Evolutionary conservation across 1,139 yeast species (phyloP), one percentile per base, ranked within the genome.

Genomic region (Geotrichum bryndzae): DNA sequence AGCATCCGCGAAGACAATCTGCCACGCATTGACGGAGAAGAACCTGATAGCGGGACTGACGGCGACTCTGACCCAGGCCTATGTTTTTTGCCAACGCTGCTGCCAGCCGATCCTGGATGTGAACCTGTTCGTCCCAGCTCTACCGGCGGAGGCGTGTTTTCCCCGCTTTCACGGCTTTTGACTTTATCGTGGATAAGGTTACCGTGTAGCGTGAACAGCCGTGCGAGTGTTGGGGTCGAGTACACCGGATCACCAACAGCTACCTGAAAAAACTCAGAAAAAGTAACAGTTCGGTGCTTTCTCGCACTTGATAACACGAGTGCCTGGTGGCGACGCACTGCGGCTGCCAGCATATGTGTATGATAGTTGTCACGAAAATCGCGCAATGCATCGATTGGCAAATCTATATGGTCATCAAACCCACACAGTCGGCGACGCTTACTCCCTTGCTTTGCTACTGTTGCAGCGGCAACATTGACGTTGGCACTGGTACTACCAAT

Each of bases 341-440:
- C 27, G n/a, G 23, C 27, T 8, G 53, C 50, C n/a, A 15, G 22
- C 64, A 61, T 61, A 23, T 61, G 56, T 13, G 29, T 33, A 22
- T 10, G 25, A 29, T 61, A 61, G 50, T 61, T 53, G 41, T 61
- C 61, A 3, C 61, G 60, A 15, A 35, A 60, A 11, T 25, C 45
- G 8, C 62, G 41, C 15, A 60, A 46, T 2, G n/a, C 51, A n/a
- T 56, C 57, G 10, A 58, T 33, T 8, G 63, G 45, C 25, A 61
- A n/a, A 48, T 25, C 46, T 23, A 58, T 61, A 6, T 45, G 41
- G 2, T 23, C 18, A 54, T 61, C 63, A 58, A 55, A 58, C 27
- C 7, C 33, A 31, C 63, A 61, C 48, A 41, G 8, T 18, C 48
- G 48, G 13, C 11, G 53, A 2, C 18, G 53, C 51, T 31, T 50